A percentile compares a stretch with the other conserved stretches of the same genome.
Conservation (phyloP, 148 eudicot species). For the Arbutus unedo region DNA sequence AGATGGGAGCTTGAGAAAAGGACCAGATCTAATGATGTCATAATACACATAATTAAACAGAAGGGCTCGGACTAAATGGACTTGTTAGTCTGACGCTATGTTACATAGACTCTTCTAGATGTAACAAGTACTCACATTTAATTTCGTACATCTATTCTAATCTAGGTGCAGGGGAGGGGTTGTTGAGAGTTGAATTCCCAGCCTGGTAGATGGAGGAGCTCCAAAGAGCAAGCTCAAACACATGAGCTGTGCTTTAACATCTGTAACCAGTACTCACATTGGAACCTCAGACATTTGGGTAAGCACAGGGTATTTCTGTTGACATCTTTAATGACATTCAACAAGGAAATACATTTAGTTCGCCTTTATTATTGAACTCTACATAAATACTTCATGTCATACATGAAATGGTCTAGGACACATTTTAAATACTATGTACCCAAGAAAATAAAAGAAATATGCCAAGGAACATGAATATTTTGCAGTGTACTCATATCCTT, state of each 20-base stretch:
- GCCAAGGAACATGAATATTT: background rate
- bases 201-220: too few relatives aligned
- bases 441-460: background rate
- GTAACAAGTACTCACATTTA: background rate
- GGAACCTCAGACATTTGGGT: background rate
- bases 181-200: too few relatives aligned
- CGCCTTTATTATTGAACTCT: background rate
- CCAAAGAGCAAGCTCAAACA: too few relatives aligned
- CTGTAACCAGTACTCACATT: background rate
- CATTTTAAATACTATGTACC: background rate
- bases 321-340: background rate
- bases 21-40: background rate
- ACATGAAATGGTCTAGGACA: background rate
- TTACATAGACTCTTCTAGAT: background rate
- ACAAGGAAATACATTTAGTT: background rate
- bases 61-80: background rate
- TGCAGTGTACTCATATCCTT: background rate
- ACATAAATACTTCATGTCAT: background rate
- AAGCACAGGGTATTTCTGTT: background rate
- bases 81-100: background rate
- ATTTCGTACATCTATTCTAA: too few relatives aligned
- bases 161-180: too few relatives aligned
- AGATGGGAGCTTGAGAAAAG: background rate
- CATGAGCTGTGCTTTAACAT: too few relatives aligned
- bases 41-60: background rate